Conservation (phyloP, 2,329 filamentous ascomycete species). For the Leptographium flavum region DNA sequence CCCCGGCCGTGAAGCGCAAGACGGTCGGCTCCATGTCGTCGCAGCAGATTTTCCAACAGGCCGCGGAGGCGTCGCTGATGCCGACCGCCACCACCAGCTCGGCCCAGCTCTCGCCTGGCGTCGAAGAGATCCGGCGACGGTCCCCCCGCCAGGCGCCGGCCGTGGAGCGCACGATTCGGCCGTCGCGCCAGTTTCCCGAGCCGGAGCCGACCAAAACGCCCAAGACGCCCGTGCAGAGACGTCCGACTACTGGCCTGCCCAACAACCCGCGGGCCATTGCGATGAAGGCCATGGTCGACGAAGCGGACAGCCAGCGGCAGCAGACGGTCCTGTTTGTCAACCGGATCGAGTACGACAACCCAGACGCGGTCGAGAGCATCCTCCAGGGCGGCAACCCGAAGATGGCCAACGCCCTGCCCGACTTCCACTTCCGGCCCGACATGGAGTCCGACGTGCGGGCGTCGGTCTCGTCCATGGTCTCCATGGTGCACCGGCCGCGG, state of each 20-base stretch:
- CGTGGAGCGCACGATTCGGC: slow-evolving; percentile 14
- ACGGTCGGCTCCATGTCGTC: slow-evolving; percentile 17
- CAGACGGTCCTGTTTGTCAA: slow-evolving; percentile 43
- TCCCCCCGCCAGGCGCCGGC: slow-evolving; percentile 27
- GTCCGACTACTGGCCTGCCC: slow-evolving; percentile 32
- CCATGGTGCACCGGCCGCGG: slow-evolving; percentile 39
- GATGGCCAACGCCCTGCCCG: too few species aligned
- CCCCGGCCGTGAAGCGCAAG: slow-evolving; percentile 21
- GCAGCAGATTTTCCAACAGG: neutral
- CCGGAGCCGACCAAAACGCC: slow-evolving; percentile 17
- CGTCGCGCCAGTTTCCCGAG: slow-evolving; percentile 16
- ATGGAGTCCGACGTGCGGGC: slow-evolving; percentile 7
- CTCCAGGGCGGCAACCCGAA: slow-evolving; percentile 26
- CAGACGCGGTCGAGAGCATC: slow-evolving; percentile 31
- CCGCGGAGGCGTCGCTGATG: slow-evolving; percentile 14
- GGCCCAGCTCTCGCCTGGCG: slow-evolving; percentile 34
- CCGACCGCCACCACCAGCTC: slow-evolving; percentile 27
- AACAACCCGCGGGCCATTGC: slow-evolving; percentile 29
- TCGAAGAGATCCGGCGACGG: slow-evolving; percentile 34
- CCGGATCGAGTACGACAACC: slow-evolving; percentile 40
- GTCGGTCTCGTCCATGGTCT: slow-evolving; percentile 15
- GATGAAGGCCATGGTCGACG: slow-evolving; percentile 16
- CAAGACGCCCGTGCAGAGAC: slow-evolving; percentile 27
- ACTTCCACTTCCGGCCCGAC: too few species aligned
- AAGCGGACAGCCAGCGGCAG: slow-evolving; percentile 17